These are phyloP conservation scores for Barbatosphaeria neglecta DNA, from an alignment of 495 filamentous ascomycete genomes.

Conservation along the genomic window DNA sequence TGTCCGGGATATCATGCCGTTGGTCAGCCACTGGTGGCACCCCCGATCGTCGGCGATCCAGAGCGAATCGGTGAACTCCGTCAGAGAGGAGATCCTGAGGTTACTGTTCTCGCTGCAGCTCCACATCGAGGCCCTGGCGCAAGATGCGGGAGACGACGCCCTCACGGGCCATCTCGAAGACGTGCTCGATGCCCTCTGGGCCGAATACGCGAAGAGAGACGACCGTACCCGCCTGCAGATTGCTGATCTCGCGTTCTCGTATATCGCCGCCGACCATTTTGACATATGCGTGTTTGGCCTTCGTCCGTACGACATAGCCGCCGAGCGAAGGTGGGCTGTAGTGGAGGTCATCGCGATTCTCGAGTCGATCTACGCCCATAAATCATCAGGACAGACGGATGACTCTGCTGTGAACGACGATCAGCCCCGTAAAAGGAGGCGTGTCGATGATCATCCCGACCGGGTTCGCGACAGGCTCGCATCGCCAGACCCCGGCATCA, in stretches of 20 bases:
- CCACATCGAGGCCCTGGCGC: conserved; percentile 38
- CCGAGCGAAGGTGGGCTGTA: conserved; percentile 43
- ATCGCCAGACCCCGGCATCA: conserved; percentile 40
- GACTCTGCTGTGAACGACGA: conserved; percentile 18
- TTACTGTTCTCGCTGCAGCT: conserved; percentile 56
- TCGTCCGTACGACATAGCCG: conserved; percentile 30
- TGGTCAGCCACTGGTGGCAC: conserved; percentile 64
- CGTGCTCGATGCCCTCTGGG: conserved; percentile 50
- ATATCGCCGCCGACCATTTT: conserved; percentile 21
- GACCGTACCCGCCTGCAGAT: conserved; percentile 64
- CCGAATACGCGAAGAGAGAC: conserved; percentile 60
- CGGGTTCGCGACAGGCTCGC: conserved; percentile 51
- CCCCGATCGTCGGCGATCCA: conserved; percentile 46
- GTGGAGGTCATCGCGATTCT: conserved; percentile 39
- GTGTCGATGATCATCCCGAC: conserved; percentile 43
- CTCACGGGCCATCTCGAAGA: conserved; percentile 32
- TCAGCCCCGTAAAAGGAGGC: conserved; percentile 51
- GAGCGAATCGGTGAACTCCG: conserved; percentile 55
- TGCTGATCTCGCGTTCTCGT: conserved; percentile 55
- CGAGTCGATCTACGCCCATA: conserved; percentile 28
- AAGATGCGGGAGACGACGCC: conserved; percentile 12
- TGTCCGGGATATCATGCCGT: conserved; percentile 50
- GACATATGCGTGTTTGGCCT: conserved; percentile 32
- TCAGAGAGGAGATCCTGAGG: conserved; percentile 50
- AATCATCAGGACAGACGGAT: conserved; percentile 10